Base-by-base conservation (phyloP, 371 early-diverging fungal species). In the Sporodiniella umbellata region DNA sequence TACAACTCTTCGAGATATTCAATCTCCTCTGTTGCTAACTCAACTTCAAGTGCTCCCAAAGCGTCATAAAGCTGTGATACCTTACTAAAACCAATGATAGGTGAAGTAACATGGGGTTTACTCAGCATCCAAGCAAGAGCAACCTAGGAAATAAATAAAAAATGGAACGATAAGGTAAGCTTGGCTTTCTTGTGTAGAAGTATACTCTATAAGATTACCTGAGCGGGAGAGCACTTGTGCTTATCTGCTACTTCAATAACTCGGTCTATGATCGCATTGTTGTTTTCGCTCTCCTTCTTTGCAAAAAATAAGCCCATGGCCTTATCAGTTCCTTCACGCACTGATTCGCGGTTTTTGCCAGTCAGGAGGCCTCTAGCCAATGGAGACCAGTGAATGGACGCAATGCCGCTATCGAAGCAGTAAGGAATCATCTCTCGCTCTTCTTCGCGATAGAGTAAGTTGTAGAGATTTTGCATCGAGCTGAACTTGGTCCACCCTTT, bases 391-490 rank as follows among this genome's bases (percentile, higher is more conserved):
- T 74, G 78, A 25, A 79, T 75, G 19, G 58, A 21, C 8, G 75
- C 77, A 42, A 80, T 70, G 14, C 60, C 61, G 25, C 60, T 53
- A 42, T 78, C 75, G 4, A 39, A 8, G 33, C 70, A 74, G 33
- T 70, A 78, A 12, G 81, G 77, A 35, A 66, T 56, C 79, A 81
- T 79, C 39, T 83, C 83, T 12, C 80, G 67, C 45, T 83, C 83
- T 60, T 82, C 83, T 56, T 82, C 83, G 33, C 83, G 78, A 48
- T 82, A 82, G 8, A 79, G 15, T 30, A 78, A 48, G 43, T 78
- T 81, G 51, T 79, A 78, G 28, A 62, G 45, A 51, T 77, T 79
- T 53, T 72, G 78, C 82, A 75, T 78, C 1, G 64, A 56, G 11
- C 64, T 57, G 52, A 80, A 82, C 23, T 66, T 63, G 18, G 79